These are phyloP conservation scores for Proliferodiscus dingleyae DNA, from an alignment of 2,329 filamentous ascomycete species.

Conservation along the genomic window DNA sequence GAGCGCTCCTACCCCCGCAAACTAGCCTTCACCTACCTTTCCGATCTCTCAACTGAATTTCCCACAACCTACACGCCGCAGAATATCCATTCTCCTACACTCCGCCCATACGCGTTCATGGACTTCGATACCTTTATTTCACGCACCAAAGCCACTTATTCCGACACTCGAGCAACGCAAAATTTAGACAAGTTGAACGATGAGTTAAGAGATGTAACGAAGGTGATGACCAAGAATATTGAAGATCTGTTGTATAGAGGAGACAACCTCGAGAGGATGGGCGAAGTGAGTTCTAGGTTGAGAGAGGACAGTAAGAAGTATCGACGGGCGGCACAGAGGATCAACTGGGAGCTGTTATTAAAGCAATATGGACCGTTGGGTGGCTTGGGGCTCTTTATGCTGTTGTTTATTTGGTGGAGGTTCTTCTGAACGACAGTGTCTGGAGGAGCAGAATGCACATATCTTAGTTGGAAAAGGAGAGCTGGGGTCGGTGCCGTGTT, in stretches of 20 bases:
- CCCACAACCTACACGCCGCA: constrained; percentile 70
- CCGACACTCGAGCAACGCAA: constrained; percentile 82
- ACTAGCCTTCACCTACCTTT: constrained; percentile 95
- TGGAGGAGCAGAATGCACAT: no score
- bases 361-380: constrained; percentile 96
- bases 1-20: constrained; percentile 94
- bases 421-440: constrained; percentile 68
- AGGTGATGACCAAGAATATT: constrained; percentile 99
- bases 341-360: constrained; percentile 95
- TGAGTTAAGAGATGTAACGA: constrained; percentile 94
- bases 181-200: constrained; percentile 96
- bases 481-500: no score
- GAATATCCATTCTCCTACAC: constrained; percentile 67
- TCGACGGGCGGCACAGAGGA: constrained; percentile 82
- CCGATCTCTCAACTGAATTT: constrained; percentile 89
- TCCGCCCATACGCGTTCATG: constrained; percentile 93
- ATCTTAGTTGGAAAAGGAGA: no score
- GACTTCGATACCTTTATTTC: constrained; percentile 97
- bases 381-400: constrained; percentile 72
- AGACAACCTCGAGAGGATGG: constrained; percentile 93
- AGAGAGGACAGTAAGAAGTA: constrained; percentile 95
- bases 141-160: constrained; percentile 88
- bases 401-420: constrained; percentile 86
- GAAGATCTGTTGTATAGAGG: constrained; percentile 94
- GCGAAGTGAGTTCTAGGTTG: constrained; percentile 82